Percentiles rank a stretch among this genome's conserved stretches.
These are phyloP conservation scores for Rhodotorula diobovata DNA, from an alignment of 768 basidiomycete species.

Conservation along the genomic window DNA sequence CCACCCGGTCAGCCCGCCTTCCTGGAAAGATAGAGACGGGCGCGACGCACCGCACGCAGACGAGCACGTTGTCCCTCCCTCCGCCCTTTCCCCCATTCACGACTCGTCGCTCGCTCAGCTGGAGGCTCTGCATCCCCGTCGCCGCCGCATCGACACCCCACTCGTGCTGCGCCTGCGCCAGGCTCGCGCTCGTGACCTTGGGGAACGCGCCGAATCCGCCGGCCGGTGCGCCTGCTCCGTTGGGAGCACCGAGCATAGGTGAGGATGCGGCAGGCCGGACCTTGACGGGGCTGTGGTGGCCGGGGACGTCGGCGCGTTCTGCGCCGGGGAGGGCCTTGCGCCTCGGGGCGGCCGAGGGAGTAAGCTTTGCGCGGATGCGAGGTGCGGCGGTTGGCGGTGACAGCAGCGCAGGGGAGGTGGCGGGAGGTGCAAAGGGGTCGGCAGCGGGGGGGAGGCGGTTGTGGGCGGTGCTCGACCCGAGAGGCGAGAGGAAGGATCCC, in stretches of 20 bases:
- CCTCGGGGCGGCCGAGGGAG: constrained; percentile 34
- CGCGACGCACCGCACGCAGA: constrained; percentile 31
- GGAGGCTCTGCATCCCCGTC: neutral
- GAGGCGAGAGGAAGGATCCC: neutral
- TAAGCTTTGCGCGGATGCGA: constrained; percentile 39
- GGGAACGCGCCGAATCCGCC: constrained; percentile 5
- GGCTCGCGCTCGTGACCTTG: neutral
- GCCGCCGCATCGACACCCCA: neutral
- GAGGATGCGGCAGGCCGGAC: neutral
- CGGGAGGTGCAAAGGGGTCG: neutral
- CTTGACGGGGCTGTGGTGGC: constrained; percentile 10
- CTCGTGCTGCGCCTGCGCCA: neutral
- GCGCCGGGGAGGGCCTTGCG: constrained; percentile 39
- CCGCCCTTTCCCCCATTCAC: neutral
- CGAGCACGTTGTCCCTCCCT: constrained; percentile 39
- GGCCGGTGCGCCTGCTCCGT: too few species aligned
- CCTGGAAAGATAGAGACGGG: neutral
- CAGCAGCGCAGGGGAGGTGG: neutral
- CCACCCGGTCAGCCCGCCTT: neutral
- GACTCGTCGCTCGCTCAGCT: neutral
- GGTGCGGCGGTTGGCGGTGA: constrained; percentile 24
- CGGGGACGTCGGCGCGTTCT: constrained; percentile 39
- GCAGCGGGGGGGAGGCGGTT: neutral
- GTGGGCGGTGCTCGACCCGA: constrained; percentile 6
- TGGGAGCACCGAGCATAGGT: neutral